Evolutionary conservation across 2,329 filamentous ascomycete species (phyloP), one percentile per base, ranked within the genome.

Genomic region (Clonostachys solani): DNA sequence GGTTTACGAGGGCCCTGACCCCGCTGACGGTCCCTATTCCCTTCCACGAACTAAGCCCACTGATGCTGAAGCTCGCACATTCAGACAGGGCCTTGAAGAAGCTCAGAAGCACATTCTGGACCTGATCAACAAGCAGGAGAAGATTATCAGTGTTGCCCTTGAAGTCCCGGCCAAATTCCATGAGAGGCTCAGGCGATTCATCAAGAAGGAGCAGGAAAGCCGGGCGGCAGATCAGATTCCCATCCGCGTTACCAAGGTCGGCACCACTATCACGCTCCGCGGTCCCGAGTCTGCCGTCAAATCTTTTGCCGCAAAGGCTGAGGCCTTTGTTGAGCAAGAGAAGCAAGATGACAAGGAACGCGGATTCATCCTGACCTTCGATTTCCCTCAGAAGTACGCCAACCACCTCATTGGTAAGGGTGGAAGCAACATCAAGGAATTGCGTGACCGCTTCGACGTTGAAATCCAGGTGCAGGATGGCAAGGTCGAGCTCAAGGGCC

Each of bases 261-360:
- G 81, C 55, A 78, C 79, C 2, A 77, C 74, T 3, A 77, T 92
- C 50, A 86, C 81, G 41, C 78, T 96, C 50, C 86, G 89, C 50
- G 92, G 92, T 18, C 92, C 91, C 18, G 72, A 79, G 42, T 80
- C 82, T 16, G 79, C 81, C 18, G 89, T 96, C 5, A 80, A 87
- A 45, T 80, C 82, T 3, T 77, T 97, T 37, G 77, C 81, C 33
- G 69, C 77, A 35, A 94, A 92, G 72, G 82, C 95, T 46, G 69
- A 80, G 49, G 81, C 81, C 7, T 97, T 96, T 60, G 75, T 97
- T 18, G 84, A 87, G 61, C 87, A 95, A 62, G 91, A 95, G 67
- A 88, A 92, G 71, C 81, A 89, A 64, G 92, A 97, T 51, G 92
- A 97, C 67, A 88, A 94, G 62, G 92, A 97, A 69, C 88, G 92